Conservation (phyloP, 2,329 filamentous ascomycete species). For the Bipolaris oryzae region DNA sequence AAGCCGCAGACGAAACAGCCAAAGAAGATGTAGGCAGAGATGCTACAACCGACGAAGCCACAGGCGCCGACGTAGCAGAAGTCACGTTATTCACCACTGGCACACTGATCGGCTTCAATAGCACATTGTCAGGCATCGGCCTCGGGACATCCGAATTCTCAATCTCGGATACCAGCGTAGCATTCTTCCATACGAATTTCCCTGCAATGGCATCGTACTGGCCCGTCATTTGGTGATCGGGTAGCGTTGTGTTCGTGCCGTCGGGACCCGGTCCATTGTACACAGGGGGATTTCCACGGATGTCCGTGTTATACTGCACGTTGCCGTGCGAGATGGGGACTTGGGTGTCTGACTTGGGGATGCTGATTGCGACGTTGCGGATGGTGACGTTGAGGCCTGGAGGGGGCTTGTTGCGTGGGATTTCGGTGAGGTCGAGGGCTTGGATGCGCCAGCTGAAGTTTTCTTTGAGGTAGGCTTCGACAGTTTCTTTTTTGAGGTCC, state of each 20-base stretch:
- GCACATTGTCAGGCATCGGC: neutral
- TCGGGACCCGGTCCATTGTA: slow-evolving; percentile 25
- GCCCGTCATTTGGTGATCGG: slow-evolving; percentile 15
- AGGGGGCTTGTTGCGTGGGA: slow-evolving; percentile 34
- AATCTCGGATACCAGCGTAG: slow-evolving; percentile 5
- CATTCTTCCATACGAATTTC: slow-evolving; percentile 26
- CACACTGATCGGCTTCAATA: slow-evolving; percentile 14
- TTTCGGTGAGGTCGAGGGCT: slow-evolving; percentile 37
- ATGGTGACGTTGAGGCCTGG: slow-evolving; percentile 40
- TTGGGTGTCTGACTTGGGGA: slow-evolving; percentile 32
- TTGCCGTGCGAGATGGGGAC: slow-evolving; percentile 35
- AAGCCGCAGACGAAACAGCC: neutral
- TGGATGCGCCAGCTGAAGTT: slow-evolving; percentile 44
- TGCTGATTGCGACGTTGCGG: slow-evolving; percentile 30
- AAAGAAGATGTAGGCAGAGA: neutral
- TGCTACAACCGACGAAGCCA: neutral
- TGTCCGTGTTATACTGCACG: slow-evolving; percentile 32
- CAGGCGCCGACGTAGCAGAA: neutral
- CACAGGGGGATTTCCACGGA: slow-evolving; percentile 34
- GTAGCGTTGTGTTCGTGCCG: slow-evolving; percentile 23
- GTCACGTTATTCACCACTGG: slow-evolving; percentile 15
- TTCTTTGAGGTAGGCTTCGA: slow-evolving; percentile 34
- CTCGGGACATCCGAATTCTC: neutral
- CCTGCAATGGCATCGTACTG: slow-evolving; percentile 18
- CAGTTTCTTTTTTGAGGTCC: slow-evolving; percentile 27